Base-by-base conservation (phyloP, 2,329 filamentous ascomycete species). In the Penicillium palitans region DNA sequence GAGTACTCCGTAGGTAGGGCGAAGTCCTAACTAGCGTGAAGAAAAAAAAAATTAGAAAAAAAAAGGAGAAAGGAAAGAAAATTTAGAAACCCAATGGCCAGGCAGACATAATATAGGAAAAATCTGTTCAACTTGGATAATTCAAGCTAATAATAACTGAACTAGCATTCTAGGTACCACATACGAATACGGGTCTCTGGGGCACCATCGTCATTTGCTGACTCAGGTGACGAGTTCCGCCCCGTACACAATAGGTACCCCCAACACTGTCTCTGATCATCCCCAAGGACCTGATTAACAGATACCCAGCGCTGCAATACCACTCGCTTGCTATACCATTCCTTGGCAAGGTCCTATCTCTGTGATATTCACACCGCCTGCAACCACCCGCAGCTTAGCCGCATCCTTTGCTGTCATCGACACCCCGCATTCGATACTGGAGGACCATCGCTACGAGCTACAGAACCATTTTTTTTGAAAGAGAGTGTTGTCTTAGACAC, bases 361-460 rank as follows among this genome's bases (percentile, higher is more conserved):
- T 29, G 37, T 48, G 35, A 25, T 21, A 35, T 31, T 24, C 13
- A 42, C 42, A 54, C 50, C 42, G 42, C 49, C 50, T 45, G 40
- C 47, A 48, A 44, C 42, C 27, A 25, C 19, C 45, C 37, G 35
- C 40, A 57, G 31, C 24, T 35, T 19, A 41, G 41, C 44, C 49
- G 42, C 49, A 53, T 45, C 50, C 10, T 50, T 55, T 39, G 12
- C 27, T 27, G 45, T 55, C 47, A 37, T 35, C 42, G 35, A 53
- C 64, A 66, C 66, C 66, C 66, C 66, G 66, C 66, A 68, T 65
- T 61, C 56, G 3, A 21, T 46, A 44, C 55, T 60, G 44, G 40
- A 61, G 51, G 25, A 45, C 40, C 48, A 53, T 51, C 55, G 42
- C 40, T 58, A 29, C 53, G 27, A 52, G 56, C 51, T 35, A 52